Evolutionary conservation across 331 rosid species (phyloP).

Genomic region (Acacia concinna): DNA sequence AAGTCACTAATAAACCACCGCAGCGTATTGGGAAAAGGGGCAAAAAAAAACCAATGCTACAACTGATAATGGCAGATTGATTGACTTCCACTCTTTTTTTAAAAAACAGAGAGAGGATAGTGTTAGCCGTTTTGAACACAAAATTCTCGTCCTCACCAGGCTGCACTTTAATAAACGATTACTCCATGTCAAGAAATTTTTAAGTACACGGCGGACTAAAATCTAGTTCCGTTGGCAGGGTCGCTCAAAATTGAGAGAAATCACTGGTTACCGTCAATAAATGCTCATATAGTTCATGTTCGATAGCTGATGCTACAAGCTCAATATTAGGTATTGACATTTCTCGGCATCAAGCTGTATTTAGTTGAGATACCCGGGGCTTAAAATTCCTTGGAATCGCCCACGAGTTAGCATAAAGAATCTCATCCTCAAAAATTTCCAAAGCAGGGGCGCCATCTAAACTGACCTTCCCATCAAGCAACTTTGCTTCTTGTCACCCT

Average conservation of each 20-base stretch:
- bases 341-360: not conserved
- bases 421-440: constrained; percentile 3
- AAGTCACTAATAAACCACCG: too few species aligned
- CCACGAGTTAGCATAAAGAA: constrained; percentile 11
- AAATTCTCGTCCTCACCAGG: not conserved
- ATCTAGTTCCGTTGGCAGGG: constrained; percentile 10
- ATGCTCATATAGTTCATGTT: not conserved
- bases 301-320: constrained; percentile 1
- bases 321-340: not conserved
- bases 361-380: not conserved
- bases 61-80: too few species aligned
- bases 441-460: constrained; percentile 17
- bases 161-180: not conserved
- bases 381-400: constrained; percentile 10
- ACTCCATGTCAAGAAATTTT: not conserved
- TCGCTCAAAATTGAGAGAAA: not conserved
- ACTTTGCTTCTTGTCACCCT: constrained; percentile 20
- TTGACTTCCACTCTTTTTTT: too few species aligned
- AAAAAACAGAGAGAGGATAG: not conserved
- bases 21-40: too few species aligned
- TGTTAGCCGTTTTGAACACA: not conserved
- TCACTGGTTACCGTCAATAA: constrained; percentile 7
- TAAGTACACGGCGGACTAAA: not conserved
- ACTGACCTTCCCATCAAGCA: constrained; percentile 13
- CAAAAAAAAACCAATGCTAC: not conserved